Evolutionary conservation across 108 stramenopile species (phyloP).

Genomic region (Cyclotella kingstonii): DNA sequence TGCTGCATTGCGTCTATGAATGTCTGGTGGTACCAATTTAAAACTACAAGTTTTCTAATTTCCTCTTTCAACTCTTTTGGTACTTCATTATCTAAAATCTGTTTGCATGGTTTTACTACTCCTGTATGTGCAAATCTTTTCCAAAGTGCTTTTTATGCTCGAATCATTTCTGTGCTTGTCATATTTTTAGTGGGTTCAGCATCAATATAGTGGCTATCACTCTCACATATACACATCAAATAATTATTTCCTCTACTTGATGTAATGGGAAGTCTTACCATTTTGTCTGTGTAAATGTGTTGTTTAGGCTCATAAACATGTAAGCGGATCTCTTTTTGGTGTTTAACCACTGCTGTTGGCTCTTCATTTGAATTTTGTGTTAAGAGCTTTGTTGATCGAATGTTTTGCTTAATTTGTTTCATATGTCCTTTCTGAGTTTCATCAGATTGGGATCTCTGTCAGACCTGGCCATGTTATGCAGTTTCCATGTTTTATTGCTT

Average conservation of each 20-base stretch:
- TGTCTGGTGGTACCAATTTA: constrained; percentile 31
- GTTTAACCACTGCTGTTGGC: background rate
- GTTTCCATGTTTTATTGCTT: constrained; percentile 7
- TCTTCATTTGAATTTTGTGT: background rate
- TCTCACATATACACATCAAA: background rate
- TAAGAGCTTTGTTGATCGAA: too few species aligned
- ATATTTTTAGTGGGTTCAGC: constrained; percentile 6
- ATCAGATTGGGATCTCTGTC: too few species aligned
- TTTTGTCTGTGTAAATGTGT: constrained; percentile 4
- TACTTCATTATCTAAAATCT: too few species aligned
- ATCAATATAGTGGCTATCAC: constrained; percentile 4
- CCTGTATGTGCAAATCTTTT: background rate
- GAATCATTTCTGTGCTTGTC: background rate
- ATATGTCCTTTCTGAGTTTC: too few species aligned
- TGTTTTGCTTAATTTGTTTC: constrained; percentile 12
- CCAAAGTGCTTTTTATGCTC: background rate
- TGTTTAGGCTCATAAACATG: background rate
- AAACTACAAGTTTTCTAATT: too few species aligned
- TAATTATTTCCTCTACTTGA: background rate
- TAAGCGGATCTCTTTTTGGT: too few species aligned
- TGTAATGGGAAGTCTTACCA: background rate
- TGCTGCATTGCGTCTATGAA: too few species aligned
- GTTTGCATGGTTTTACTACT: too few species aligned
- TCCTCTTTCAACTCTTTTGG: too few species aligned
- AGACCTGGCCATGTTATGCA: too few species aligned